Conservation (phyloP, 2,329 filamentous ascomycete species). For the Penicillium sp. region DNA sequence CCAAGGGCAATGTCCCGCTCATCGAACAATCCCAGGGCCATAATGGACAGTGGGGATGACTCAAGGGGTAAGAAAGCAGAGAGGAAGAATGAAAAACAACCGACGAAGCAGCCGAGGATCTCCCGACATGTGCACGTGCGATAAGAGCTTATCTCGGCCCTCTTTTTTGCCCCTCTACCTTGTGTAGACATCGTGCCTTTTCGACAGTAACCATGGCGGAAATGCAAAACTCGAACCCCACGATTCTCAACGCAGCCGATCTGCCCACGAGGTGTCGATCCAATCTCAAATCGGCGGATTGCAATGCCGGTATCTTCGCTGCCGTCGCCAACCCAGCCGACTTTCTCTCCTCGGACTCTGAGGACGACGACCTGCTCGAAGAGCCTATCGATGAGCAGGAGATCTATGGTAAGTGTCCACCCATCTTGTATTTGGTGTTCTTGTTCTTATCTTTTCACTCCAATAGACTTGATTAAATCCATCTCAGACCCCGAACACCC, state of each 20-base stretch:
- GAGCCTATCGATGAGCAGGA: constrained; percentile 97
- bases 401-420: constrained; percentile 69
- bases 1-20: constrained; percentile 1
- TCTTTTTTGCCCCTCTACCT: constrained; percentile 1
- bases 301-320: constrained; percentile 49
- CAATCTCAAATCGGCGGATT: constrained; percentile 41
- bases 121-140: constrained; percentile 10
- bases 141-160: constrained; percentile 4
- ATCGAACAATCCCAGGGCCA: constrained; percentile 1
- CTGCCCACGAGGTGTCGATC: constrained; percentile 70
- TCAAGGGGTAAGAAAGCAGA: neutral
- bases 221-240: constrained; percentile 70
- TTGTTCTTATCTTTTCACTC: neutral
- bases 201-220: constrained; percentile 27
- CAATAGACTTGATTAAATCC: constrained; percentile 80
- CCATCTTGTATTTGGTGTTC: neutral
- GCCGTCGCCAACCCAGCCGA: constrained; percentile 52
- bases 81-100: neutral
- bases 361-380: constrained; percentile 59
- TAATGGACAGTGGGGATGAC: neutral
- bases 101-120: constrained; percentile 5
- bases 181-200: neutral
- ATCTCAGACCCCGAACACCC: constrained; percentile 98
- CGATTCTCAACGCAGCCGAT: constrained; percentile 82
- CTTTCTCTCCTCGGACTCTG: constrained; percentile 46